phyloP scores from a whole-genome alignment of 768 basidiomycete genomes.

The Russula dissimulans region DNA sequence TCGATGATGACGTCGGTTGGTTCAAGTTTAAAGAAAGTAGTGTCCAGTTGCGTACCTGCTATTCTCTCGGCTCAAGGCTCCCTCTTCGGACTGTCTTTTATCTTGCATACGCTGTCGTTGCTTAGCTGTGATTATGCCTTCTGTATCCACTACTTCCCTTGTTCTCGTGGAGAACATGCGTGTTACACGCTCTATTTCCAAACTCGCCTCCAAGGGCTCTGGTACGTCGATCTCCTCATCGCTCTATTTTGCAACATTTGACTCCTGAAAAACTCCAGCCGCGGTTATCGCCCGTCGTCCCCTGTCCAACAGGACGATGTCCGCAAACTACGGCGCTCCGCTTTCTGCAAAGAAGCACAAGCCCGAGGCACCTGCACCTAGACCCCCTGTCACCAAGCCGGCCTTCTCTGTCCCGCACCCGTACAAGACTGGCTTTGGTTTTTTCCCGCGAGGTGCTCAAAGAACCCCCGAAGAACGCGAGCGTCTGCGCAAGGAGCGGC shows the following conservation, averaged over 20 bases:
- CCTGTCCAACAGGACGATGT: not conserved
- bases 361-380: not conserved
- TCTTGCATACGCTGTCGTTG: not conserved
- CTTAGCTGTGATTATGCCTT: slow-evolving; percentile 1
- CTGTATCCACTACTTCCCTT: not conserved
- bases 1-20: not conserved
- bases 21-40: not conserved
- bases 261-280: not conserved
- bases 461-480: slow-evolving; percentile 6
- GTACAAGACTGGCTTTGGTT: slow-evolving; percentile 11
- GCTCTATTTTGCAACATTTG: too few species aligned
- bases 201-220: not conserved
- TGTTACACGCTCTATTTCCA: slow-evolving; percentile 8
- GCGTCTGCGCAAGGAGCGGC: slow-evolving; percentile 8
- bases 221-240: not conserved
- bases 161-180: slow-evolving; percentile 13
- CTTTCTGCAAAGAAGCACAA: not conserved
- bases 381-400: not conserved
- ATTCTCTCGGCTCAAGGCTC: not conserved
- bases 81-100: not conserved
- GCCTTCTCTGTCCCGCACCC: not conserved
- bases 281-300: slow-evolving; percentile 8
- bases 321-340: not conserved
- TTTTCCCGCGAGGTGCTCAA: not conserved
- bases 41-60: not conserved